Percentiles rank a stretch among this genome's conserved stretches.
Conservation (phyloP, 257 asterid species). For the Primulina eburnea region DNA sequence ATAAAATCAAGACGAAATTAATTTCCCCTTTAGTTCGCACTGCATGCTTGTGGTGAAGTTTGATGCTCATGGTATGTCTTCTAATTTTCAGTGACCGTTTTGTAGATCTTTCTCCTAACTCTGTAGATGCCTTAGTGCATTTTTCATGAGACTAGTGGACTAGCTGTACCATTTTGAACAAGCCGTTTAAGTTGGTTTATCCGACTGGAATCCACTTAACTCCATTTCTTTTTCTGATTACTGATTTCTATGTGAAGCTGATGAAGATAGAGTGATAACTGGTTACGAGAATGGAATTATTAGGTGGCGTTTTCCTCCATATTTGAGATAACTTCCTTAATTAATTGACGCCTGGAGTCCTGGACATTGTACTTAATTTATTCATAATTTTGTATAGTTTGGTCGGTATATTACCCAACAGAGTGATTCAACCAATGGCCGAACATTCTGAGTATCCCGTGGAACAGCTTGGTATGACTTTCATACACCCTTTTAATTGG, state of each 20-base stretch:
- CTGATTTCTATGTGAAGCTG: constrained; percentile 50
- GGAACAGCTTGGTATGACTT: constrained; percentile 81
- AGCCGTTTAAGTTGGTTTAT: constrained; percentile 15
- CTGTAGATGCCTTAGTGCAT: no score
- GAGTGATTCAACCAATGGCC: constrained; percentile 86
- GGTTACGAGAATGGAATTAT: constrained; percentile 88
- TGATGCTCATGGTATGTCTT: no score
- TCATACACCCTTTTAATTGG: constrained; percentile 11
- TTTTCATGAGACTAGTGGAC: neutral
- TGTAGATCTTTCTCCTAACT: no score
- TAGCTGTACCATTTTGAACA: neutral
- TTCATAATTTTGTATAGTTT: constrained; percentile 44
- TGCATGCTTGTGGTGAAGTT: no score
- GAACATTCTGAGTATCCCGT: constrained; percentile 86
- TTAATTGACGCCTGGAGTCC: neutral
- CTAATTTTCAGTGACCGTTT: no score
- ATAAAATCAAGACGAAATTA: constrained; percentile 14
- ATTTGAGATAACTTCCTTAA: neutral
- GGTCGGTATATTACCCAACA: constrained; percentile 85
- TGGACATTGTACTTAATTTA: constrained; percentile 14
- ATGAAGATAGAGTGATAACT: constrained; percentile 84
- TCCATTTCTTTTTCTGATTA: constrained; percentile 12
- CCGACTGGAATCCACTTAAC: constrained; percentile 5
- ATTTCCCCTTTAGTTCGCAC: no score
- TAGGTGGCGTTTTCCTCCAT: constrained; percentile 39